Conservation (phyloP, 1,284 basidiomycete species). For the Austroboletus novae-zelandiae region DNA sequence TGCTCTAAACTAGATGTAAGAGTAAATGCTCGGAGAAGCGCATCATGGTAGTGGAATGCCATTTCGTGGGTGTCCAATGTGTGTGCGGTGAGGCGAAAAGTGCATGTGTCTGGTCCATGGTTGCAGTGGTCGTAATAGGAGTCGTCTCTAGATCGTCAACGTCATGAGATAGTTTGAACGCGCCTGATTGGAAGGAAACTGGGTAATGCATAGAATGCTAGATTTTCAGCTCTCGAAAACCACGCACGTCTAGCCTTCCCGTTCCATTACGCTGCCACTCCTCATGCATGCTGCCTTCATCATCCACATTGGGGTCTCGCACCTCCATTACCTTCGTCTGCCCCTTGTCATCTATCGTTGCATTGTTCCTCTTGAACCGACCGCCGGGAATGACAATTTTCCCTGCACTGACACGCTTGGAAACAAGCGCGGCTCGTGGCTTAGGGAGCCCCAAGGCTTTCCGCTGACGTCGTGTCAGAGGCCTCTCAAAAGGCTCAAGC, state of each 20-base stretch:
- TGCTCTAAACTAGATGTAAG: constrained; percentile 30
- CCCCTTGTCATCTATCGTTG: constrained; percentile 26
- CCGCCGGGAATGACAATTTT: constrained; percentile 62
- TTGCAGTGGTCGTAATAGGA: constrained; percentile 11
- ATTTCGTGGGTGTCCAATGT: constrained; percentile 7
- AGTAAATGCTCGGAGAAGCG: constrained; percentile 22
- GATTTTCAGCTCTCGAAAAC: constrained; percentile 79
- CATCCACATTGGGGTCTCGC: constrained; percentile 26
- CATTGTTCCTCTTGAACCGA: constrained; percentile 35
- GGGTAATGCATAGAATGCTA: constrained; percentile 28
- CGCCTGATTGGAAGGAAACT: neutral
- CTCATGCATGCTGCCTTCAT: constrained; percentile 36
- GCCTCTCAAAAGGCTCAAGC: constrained; percentile 26
- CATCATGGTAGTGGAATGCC: constrained; percentile 2
- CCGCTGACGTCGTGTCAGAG: constrained; percentile 62
- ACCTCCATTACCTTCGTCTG: constrained; percentile 26
- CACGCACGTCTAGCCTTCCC: constrained; percentile 73
- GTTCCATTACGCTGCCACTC: constrained; percentile 75
- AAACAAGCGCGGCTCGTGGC: constrained; percentile 33
- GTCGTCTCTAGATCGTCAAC: constrained; percentile 6
- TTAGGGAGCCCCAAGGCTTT: constrained; percentile 68
- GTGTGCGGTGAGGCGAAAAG: constrained; percentile 1
- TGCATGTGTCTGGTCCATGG: constrained; percentile 6
- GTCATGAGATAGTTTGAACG: constrained; percentile 3
- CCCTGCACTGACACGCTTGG: constrained; percentile 39